Base-by-base conservation (phyloP, 176 grass and related monocot species). In the Rhynchospora breviuscula region DNA sequence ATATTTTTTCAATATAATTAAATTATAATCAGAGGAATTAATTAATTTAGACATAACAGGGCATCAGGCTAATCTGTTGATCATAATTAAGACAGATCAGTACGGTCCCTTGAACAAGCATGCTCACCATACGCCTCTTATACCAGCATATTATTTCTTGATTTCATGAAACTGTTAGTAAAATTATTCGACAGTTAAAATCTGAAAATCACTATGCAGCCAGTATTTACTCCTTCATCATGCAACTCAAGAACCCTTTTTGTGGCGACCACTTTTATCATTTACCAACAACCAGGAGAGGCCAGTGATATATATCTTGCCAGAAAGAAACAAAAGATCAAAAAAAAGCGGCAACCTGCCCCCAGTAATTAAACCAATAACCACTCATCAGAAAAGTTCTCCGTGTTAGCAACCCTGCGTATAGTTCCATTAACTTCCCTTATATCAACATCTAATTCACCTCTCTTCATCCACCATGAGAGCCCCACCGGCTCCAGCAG, bases 321-420 rank as follows among this genome's bases (percentile, higher is more conserved):
- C 72, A 77, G 72, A 77, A 77, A 56, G 23, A 54, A 77, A 54
- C 71, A 75, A 77, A 72, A 77, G 23, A 52, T 11, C 10, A 52
- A 52, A 52, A 52, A 52, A 52, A 11, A 56, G 49, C 11, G 1
- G 70, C 72, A 56, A 77, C 72, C 72, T 77, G 72, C 72, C 72
- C 49, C 72, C 48, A 29, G 49, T 77, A 54, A 31, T 77, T 54
- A 54, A 53, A 77, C 72, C 72, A 1, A 77, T 54, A 56, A 56
- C 72, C 72, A 77, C 72, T 77, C 49, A 77, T 53, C 21, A 75
- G 5, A 76, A 76, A 76, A 26, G 47, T 56, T 77, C 11, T 21
- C 72, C 72, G 56, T 77, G 72, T 56, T 56, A 48, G 6, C 22
- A 31, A 15, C 48, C 21, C 5, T 75, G 46, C 13, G 47, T 56